Evolutionary conservation across 1,284 basidiomycete species (phyloP).

Genomic region (Somion occarium): DNA sequence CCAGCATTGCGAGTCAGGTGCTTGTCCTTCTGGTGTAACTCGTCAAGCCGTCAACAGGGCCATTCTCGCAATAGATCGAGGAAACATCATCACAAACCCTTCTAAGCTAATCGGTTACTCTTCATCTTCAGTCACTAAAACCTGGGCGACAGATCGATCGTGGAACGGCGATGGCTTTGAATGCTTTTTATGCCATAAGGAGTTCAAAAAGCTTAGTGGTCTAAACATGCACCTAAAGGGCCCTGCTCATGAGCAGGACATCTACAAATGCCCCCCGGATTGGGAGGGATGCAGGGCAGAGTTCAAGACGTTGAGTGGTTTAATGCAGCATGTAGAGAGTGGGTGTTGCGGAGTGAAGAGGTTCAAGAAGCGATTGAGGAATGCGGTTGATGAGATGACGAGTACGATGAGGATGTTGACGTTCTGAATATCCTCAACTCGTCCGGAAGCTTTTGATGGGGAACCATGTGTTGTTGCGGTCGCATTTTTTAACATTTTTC

Average conservation of each 20-base stretch:
- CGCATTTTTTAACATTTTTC: too few relatives aligned
- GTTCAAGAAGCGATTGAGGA: slow-evolving; percentile 18
- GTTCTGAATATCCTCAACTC: background rate
- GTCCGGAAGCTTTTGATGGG: background rate
- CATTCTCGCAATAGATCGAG: slow-evolving; percentile 21
- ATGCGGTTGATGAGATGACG: slow-evolving; percentile 17
- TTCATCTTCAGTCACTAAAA: background rate
- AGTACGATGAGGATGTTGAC: slow-evolving; percentile 4
- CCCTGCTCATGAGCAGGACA: slow-evolving; percentile 22
- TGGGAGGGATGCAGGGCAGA: slow-evolving; percentile 20
- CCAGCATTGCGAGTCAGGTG: slow-evolving; percentile 29
- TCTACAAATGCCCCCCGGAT: slow-evolving; percentile 17
- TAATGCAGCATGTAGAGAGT: slow-evolving; percentile 29
- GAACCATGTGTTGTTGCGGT: too few relatives aligned
- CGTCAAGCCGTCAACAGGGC: slow-evolving; percentile 24
- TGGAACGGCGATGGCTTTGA: slow-evolving; percentile 12
- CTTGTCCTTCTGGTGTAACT: slow-evolving; percentile 27
- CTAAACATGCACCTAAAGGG: slow-evolving; percentile 20
- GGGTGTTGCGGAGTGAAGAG: slow-evolving; percentile 23
- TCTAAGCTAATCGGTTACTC: slow-evolving; percentile 19
- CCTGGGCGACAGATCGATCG: slow-evolving; percentile 7
- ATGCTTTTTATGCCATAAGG: slow-evolving; percentile 16
- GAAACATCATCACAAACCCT: slow-evolving; percentile 29
- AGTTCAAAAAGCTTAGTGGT: slow-evolving; percentile 12
- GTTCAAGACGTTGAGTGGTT: slow-evolving; percentile 24